Conservation (phyloP, 164 flowering plant genomes). For the Chloranthus sessilifolius region DNA sequence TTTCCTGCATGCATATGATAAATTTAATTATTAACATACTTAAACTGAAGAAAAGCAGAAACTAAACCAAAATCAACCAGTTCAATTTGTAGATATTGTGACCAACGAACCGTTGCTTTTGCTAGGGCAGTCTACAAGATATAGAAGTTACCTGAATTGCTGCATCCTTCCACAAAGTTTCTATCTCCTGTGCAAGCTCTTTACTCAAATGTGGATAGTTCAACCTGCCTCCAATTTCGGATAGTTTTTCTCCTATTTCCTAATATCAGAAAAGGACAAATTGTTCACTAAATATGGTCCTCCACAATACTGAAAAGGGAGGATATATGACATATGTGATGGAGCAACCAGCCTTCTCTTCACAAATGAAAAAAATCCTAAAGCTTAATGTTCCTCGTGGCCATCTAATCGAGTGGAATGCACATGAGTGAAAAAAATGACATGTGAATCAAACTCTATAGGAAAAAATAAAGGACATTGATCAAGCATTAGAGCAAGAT, state of each 20-base stretch:
- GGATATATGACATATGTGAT: too few species aligned
- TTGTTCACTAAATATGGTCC: not conserved
- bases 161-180: constrained; percentile 79
- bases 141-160: constrained; percentile 75
- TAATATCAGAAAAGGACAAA: constrained; percentile 19
- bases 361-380: too few species aligned
- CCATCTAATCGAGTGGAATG: too few species aligned
- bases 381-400: too few species aligned
- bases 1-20: constrained; percentile 51
- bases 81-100: too few species aligned
- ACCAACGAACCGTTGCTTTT: too few species aligned
- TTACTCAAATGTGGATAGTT: constrained; percentile 75
- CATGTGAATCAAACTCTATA: too few species aligned
- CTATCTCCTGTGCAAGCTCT: constrained; percentile 79
- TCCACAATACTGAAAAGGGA: constrained; percentile 7
- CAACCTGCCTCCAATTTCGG: constrained; percentile 78
- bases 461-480: too few species aligned
- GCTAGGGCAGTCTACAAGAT: not conserved
- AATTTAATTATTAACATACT: not conserved
- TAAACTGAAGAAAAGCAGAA: not conserved
- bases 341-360: too few species aligned
- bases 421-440: too few species aligned
- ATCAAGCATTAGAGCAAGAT: too few species aligned
- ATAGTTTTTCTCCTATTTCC: constrained; percentile 85
- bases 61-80: not conserved